phyloP scores from a whole-genome alignment of 768 basidiomycete genomes.

The Podaxis mareebaensis region DNA sequence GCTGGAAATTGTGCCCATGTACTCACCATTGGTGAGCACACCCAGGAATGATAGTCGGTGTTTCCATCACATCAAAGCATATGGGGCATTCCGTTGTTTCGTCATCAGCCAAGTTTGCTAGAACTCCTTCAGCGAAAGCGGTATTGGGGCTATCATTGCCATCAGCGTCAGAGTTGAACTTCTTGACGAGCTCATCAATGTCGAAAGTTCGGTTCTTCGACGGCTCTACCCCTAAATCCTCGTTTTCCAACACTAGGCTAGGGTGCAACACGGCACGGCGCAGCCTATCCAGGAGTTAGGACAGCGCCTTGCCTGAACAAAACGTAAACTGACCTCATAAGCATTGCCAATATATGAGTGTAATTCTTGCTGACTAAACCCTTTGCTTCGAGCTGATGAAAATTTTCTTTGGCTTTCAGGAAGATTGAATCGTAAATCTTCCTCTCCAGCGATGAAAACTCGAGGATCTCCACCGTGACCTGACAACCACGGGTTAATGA shows the following conservation, averaged over 20 bases:
- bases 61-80: slow-evolving; percentile 78
- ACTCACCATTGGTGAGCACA: slow-evolving; percentile 80
- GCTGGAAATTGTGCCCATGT: not conserved
- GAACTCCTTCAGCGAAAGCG: slow-evolving; percentile 60
- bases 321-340: slow-evolving; percentile 73
- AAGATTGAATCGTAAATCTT: slow-evolving; percentile 91
- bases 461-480: slow-evolving; percentile 72
- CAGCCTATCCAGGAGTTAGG: slow-evolving; percentile 45
- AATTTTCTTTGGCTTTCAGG: slow-evolving; percentile 73
- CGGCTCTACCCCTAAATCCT: slow-evolving; percentile 40
- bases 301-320: not conserved
- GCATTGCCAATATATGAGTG: slow-evolving; percentile 89
- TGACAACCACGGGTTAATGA: slow-evolving; percentile 26
- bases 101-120: slow-evolving; percentile 61
- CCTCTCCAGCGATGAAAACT: slow-evolving; percentile 77
- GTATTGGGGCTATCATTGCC: slow-evolving; percentile 33
- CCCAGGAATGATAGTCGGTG: slow-evolving; percentile 65
- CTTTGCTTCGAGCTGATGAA: slow-evolving; percentile 76
- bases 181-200: slow-evolving; percentile 59
- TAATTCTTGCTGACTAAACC: slow-evolving; percentile 81
- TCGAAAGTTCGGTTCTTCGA: slow-evolving; percentile 48
- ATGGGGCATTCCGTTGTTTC: slow-evolving; percentile 71
- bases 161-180: slow-evolving; percentile 43
- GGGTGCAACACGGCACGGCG: slow-evolving; percentile 94
- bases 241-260: slow-evolving; percentile 65